Percentiles rank a stretch among this genome's conserved stretches.
Conservation (phyloP, 768 basidiomycete species). For the Porphyrellus cyaneotinctus region DNA sequence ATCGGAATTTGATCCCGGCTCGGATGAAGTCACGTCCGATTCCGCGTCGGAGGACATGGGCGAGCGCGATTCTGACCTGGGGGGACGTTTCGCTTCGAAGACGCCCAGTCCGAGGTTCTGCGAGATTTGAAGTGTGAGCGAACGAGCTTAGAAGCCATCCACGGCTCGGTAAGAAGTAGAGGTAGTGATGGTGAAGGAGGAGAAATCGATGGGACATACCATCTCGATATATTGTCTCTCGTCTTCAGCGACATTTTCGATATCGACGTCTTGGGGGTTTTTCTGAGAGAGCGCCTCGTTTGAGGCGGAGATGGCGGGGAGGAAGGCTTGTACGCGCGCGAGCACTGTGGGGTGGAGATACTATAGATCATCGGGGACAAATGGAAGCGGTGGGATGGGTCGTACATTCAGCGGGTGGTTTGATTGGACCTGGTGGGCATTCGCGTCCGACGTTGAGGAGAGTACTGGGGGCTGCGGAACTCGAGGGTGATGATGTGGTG, state of each 20-base stretch:
- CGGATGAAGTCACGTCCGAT: constrained; percentile 10
- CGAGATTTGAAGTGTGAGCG: background rate
- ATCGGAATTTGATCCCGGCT: constrained; percentile 11
- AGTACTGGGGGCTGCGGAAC: constrained; percentile 7
- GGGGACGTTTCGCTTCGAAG: constrained; percentile 40
- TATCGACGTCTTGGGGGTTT: constrained; percentile 60
- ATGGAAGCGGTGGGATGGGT: constrained; percentile 3
- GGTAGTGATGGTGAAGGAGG: background rate
- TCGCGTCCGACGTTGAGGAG: constrained; percentile 37
- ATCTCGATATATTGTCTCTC: constrained; percentile 60
- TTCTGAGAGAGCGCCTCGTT: constrained; percentile 49
- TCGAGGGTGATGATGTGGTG: constrained; percentile 16
- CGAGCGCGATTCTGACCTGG: constrained; percentile 8
- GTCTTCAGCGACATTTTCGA: constrained; percentile 55
- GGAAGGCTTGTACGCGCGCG: constrained; percentile 60
- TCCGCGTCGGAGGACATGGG: constrained; percentile 13
- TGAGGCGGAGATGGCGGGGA: constrained; percentile 63
- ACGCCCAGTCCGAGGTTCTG: constrained; percentile 66
- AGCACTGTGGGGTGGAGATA: constrained; percentile 44
- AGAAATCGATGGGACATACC: constrained; percentile 34
- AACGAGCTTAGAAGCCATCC: background rate
- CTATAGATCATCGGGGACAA: constrained; percentile 1
- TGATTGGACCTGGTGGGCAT: constrained; percentile 29
- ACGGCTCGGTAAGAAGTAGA: background rate
- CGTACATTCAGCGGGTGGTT: constrained; percentile 50